Conservation (phyloP, 2,329 filamentous ascomycete genomes). For the Penicillium sp. region DNA sequence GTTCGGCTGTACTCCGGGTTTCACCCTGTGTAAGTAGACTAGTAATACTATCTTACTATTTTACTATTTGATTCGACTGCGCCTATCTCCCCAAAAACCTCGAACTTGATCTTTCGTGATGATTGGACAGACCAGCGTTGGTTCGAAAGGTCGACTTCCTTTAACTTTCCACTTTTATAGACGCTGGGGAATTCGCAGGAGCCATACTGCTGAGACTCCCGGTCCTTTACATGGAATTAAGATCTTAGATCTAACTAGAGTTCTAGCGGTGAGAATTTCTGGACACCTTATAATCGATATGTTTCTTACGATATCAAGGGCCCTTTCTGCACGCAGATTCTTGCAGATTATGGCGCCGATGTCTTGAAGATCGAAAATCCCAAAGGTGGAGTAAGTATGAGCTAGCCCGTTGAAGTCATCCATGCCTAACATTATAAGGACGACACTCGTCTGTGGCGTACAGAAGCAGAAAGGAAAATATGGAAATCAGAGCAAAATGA, state of each 20-base stretch:
- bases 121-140: not conserved
- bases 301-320: slow-evolving; percentile 18
- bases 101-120: not conserved
- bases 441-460: slow-evolving; percentile 35
- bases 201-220: not conserved
- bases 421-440: slow-evolving; percentile 19
- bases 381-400: slow-evolving; percentile 29
- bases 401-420: slow-evolving; percentile 6
- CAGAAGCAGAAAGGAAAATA: slow-evolving; percentile 27
- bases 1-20: not conserved
- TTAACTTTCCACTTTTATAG: not conserved
- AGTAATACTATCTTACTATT: no score
- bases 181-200: not conserved
- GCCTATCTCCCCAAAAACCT: no score
- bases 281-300: no score
- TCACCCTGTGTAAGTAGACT: not conserved
- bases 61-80: no score
- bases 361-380: slow-evolving; percentile 43
- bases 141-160: not conserved
- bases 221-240: slow-evolving; percentile 24
- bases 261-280: slow-evolving; percentile 25
- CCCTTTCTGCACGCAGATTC: slow-evolving; percentile 45
- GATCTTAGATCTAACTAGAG: slow-evolving; percentile 32
- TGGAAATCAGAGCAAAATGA: slow-evolving; percentile 26
- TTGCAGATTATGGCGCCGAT: slow-evolving; percentile 47